These are phyloP conservation scores for Abortiporus biennis DNA, from an alignment of 1,284 basidiomycete species.

Conservation along the genomic window DNA sequence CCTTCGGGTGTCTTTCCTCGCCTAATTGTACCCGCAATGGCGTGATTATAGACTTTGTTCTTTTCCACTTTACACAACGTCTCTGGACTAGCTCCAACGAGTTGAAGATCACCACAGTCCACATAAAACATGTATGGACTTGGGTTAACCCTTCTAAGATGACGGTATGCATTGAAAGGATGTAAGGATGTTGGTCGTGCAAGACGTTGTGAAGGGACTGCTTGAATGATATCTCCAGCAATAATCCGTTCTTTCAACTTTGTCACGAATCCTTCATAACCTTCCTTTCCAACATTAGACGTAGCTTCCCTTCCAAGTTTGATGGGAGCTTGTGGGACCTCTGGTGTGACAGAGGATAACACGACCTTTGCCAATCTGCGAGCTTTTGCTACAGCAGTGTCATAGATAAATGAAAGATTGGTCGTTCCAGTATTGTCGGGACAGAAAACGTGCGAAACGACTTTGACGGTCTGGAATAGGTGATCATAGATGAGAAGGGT, in stretches of 20 bases:
- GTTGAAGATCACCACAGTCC: slow-evolving; percentile 87
- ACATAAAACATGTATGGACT: slow-evolving; percentile 99
- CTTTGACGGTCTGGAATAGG: slow-evolving; percentile 90
- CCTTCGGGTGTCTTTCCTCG: slow-evolving; percentile 84
- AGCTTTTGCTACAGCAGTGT: slow-evolving; percentile 76
- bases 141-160: slow-evolving; percentile 91
- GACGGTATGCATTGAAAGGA: slow-evolving; percentile 96
- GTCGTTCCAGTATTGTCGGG: slow-evolving; percentile 58
- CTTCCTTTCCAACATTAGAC: slow-evolving; percentile 91
- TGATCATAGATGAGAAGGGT: slow-evolving; percentile 96
- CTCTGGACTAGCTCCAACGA: slow-evolving; percentile 97
- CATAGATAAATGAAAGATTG: slow-evolving; percentile 76
- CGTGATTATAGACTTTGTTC: slow-evolving; percentile 94
- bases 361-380: slow-evolving; percentile 68
- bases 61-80: slow-evolving; percentile 94
- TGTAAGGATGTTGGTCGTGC: slow-evolving; percentile 83
- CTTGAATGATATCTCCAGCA: slow-evolving; percentile 97
- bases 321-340: slow-evolving; percentile 65
- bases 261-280: slow-evolving; percentile 92
- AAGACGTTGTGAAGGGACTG: slow-evolving; percentile 93
- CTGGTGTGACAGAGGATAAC: slow-evolving; percentile 50
- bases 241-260: slow-evolving; percentile 91
- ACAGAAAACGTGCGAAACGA: slow-evolving; percentile 93
- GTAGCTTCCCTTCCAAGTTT: slow-evolving; percentile 66
- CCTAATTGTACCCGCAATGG: slow-evolving; percentile 94